A percentile compares a stretch with the other conserved stretches of the same genome.
Evolutionary conservation across 2,329 filamentous ascomycete genomes (phyloP).

Genomic region (Paecilomyces niveus): DNA sequence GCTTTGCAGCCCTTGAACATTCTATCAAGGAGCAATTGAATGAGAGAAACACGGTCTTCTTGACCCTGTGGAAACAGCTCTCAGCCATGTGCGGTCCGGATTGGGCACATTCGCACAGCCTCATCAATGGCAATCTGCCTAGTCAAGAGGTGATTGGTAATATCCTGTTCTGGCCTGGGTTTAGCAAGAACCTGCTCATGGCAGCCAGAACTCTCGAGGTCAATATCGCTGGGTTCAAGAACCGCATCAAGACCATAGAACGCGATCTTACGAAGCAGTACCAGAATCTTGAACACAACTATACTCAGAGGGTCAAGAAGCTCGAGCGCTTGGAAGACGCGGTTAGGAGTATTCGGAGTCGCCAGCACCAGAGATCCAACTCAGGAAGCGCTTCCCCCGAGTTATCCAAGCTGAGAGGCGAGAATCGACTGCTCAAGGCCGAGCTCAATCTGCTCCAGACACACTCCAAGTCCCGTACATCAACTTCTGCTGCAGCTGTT

Average conservation of each 20-base stretch:
- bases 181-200: conserved; percentile 80
- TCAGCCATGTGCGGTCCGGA: conserved; percentile 81
- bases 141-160: conserved; percentile 79
- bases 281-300: conserved; percentile 70
- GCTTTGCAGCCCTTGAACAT: conserved; percentile 66
- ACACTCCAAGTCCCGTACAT: conserved; percentile 52
- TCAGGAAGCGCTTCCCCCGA: conserved; percentile 41
- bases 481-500: conserved; percentile 35
- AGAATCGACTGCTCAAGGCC: conserved; percentile 54
- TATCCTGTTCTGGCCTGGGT: conserved; percentile 68
- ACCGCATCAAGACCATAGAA: conserved; percentile 77
- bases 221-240: conserved; percentile 69
- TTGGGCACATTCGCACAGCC: conserved; percentile 82
- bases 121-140: conserved; percentile 81
- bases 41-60: conserved; percentile 81
- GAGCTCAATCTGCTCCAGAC: conserved; percentile 62
- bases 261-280: conserved; percentile 88
- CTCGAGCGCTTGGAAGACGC: conserved; percentile 80
- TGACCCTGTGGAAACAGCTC: conserved; percentile 84
- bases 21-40: conserved; percentile 78
- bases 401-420: conserved; percentile 50
- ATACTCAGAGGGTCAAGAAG: conserved; percentile 74
- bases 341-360: conserved; percentile 54
- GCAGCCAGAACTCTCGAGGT: conserved; percentile 83
- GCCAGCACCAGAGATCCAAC: conserved; percentile 21